phyloP scores from a whole-genome alignment of 2,329 filamentous ascomycete species.

The Alternaria rosae region DNA sequence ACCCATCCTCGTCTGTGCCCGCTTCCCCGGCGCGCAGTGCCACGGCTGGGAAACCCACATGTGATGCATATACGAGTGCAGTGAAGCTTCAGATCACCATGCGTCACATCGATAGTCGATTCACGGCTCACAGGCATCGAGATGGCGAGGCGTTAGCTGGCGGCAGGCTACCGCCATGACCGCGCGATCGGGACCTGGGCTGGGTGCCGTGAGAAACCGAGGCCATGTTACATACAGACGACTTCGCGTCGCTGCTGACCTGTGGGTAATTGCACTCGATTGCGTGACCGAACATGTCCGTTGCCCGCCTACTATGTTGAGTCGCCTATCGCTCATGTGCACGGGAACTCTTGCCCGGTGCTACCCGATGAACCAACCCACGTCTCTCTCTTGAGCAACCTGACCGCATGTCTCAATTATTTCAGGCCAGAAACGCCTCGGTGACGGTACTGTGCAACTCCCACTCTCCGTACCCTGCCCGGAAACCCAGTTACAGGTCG shows the following conservation, averaged over 20 bases:
- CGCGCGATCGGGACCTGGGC: constrained; percentile 40
- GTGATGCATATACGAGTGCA: constrained; percentile 11
- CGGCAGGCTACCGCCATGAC: constrained; percentile 34
- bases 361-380: constrained; percentile 37
- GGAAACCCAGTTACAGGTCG: constrained; percentile 42
- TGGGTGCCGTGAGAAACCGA: constrained; percentile 43
- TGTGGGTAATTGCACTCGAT: constrained; percentile 23
- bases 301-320: constrained; percentile 34
- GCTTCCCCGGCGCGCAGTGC: constrained; percentile 39
- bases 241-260: constrained; percentile 30
- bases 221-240: constrained; percentile 46
- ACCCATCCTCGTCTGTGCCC: constrained; percentile 27
- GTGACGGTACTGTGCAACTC: constrained; percentile 46
- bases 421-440: constrained; percentile 38
- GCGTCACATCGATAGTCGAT: constrained; percentile 27
- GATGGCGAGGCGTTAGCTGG: constrained; percentile 26
- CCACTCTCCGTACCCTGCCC: constrained; percentile 35
- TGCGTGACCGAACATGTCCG: constrained; percentile 48
- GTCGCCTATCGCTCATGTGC: constrained; percentile 36
- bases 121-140: constrained; percentile 28
- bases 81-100: constrained; percentile 23
- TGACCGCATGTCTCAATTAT: constrained; percentile 47
- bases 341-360: constrained; percentile 42
- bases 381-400: constrained; percentile 28
- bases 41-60: constrained; percentile 6